Percentiles rank a stretch among this genome's conserved stretches.
These are phyloP conservation scores for Monocercomonoides exilis DNA, from an alignment of 78 protist genomes.

Conservation along the genomic window DNA sequence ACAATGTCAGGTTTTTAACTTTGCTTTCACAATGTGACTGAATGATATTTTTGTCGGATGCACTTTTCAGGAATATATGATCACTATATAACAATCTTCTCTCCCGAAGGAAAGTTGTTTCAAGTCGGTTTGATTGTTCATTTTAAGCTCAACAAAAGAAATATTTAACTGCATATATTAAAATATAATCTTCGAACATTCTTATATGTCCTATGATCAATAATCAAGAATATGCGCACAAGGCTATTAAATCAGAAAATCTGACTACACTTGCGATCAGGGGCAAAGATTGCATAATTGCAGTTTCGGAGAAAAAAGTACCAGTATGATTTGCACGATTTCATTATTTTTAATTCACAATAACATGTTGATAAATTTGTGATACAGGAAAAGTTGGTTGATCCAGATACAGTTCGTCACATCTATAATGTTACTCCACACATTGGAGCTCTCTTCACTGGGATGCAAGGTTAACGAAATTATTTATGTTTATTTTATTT, in stretches of 20 bases:
- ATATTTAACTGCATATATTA: neutral
- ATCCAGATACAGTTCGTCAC: constrained; percentile 7
- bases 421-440: neutral
- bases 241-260: neutral
- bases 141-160: neutral
- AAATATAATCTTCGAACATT: too few relatives aligned
- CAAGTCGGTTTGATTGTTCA: neutral
- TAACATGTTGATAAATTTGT: too few relatives aligned
- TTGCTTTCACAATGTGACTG: too few relatives aligned
- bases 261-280: neutral
- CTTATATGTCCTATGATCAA: too few relatives aligned
- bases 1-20: too few relatives aligned
- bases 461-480: constrained; percentile 15
- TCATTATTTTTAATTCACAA: neutral
- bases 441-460: neutral
- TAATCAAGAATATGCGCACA: neutral
- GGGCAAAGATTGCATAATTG: neutral
- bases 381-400: neutral
- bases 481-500: neutral
- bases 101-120: constrained; percentile 7
- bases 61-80: neutral
- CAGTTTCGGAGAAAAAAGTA: neutral
- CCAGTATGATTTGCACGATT: neutral
- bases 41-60: too few relatives aligned
- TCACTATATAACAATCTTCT: neutral